Evolutionary conservation across 805 yeast genomes (phyloP), one percentile per base, ranked within the genome.

Genomic region (Kockiozyma suomiensis): DNA sequence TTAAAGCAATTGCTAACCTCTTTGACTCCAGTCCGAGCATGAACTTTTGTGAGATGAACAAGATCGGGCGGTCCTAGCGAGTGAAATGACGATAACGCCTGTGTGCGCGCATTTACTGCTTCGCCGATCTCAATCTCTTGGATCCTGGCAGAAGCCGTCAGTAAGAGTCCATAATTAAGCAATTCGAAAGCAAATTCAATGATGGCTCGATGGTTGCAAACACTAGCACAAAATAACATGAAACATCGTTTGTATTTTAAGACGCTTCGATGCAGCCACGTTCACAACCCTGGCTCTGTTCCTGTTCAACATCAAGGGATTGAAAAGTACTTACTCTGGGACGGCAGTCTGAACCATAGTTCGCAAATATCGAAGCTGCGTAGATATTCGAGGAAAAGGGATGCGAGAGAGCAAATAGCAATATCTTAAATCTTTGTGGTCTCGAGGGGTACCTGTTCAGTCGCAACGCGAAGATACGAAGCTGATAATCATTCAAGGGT

Each of bases 11-110:
- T n/a, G n/a, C 86, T 83, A 13, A 76, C 73, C 59, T 83, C 86
- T 56, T 79, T 78, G 4, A 72, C 74, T 19, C 76, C 71, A 48
- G 78, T 74, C 57, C 75, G 76, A 48, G 81, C 79, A 57, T 75
- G 75, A 7, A 55, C 61, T 57, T 74, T 78, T 30, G 80, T 70
- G 30, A 81, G 66, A 66, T 80, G 87, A 1, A 85, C 83, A 58
- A 88, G 75, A 72, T 88, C 96, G 2, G 91, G 87, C 1, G 91
- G 89, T 0, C 96, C 96, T 23, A 86, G 69, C n/a, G 85, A 85
- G 54, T 71, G 73, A 61, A 79, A 80, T 7, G 76, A 69, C 0
- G 78, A 68, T 23, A 85, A 65, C 0, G 76, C 65, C 2, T 71
- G 68, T 3, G 82, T 79, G 51, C 89, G 76, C n/a, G 78, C 73